phyloP scores from a whole-genome alignment of 129 eudicot genomes.

The Flaveria bidentis region DNA sequence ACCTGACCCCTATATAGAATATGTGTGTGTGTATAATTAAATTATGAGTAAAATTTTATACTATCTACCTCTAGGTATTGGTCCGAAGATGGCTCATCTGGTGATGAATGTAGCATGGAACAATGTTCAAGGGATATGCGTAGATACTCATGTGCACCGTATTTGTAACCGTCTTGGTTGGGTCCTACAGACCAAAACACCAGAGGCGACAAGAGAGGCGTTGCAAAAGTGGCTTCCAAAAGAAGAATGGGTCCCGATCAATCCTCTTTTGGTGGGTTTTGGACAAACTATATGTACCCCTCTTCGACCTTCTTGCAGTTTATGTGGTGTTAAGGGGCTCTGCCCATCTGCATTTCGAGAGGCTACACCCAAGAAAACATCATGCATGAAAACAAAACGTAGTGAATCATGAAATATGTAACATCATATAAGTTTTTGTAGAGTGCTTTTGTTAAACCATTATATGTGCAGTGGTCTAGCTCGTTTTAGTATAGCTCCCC shows the following conservation, averaged over 20 bases:
- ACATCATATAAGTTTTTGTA: constrained; percentile 7
- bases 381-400: constrained; percentile 7
- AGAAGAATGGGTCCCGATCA: constrained; percentile 92
- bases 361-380: constrained; percentile 51
- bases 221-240: constrained; percentile 93
- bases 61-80: constrained; percentile 71
- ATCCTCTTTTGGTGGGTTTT: constrained; percentile 96
- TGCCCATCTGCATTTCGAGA: constrained; percentile 89
- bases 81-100: constrained; percentile 99
- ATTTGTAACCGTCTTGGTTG: constrained; percentile 95
- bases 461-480: neutral
- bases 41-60: neutral
- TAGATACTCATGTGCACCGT: constrained; percentile 97
- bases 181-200: constrained; percentile 81
- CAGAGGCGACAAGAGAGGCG: constrained; percentile 77
- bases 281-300: constrained; percentile 96
- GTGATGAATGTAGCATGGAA: constrained; percentile 95
- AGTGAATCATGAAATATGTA: constrained; percentile 9
- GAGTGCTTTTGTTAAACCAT: neutral
- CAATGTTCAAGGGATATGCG: constrained; percentile 96
- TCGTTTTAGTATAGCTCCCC: neutral
- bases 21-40: too few relatives aligned
- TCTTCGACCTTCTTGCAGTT: constrained; percentile 68
- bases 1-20: neutral
- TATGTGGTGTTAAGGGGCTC: constrained; percentile 52